Conservation (phyloP, 2,329 filamentous ascomycete species). For the Monilinia fructigena region DNA sequence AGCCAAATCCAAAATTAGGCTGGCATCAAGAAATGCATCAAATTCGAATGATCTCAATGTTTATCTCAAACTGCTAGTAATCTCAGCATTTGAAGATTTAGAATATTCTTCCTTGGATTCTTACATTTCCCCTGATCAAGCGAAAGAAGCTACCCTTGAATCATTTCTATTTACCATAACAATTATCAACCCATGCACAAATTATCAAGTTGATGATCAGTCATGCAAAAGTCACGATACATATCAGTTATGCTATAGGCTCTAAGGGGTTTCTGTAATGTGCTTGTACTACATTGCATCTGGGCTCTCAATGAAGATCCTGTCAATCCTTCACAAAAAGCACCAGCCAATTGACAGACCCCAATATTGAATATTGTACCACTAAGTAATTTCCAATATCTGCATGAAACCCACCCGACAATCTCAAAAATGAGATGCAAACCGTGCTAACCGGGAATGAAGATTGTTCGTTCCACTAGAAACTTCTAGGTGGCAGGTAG, state of each 20-base stretch:
- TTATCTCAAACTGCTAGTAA: background rate
- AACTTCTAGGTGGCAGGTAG: background rate
- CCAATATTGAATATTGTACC: conserved; percentile 2
- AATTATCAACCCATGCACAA: background rate
- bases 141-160: background rate
- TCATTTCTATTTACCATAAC: background rate
- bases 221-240: conserved; percentile 8
- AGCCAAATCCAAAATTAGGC: background rate
- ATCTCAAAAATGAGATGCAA: conserved; percentile 14
- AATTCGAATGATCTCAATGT: background rate
- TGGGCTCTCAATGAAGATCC: background rate
- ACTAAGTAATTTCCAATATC: conserved; percentile 6
- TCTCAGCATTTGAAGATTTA: background rate
- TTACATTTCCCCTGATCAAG: background rate
- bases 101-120: background rate
- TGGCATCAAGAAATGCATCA: background rate
- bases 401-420: conserved; percentile 10
- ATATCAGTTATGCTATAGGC: background rate
- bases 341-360: conserved; percentile 1
- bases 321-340: conserved; percentile 5
- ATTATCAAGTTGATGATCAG: background rate
- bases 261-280: background rate
- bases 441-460: conserved; percentile 2
- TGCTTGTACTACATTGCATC: background rate
- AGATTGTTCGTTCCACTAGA: conserved; percentile 7